These are phyloP conservation scores for Raffaelea deltoideospora DNA, from an alignment of 2,329 filamentous ascomycete species.

Conservation along the genomic window DNA sequence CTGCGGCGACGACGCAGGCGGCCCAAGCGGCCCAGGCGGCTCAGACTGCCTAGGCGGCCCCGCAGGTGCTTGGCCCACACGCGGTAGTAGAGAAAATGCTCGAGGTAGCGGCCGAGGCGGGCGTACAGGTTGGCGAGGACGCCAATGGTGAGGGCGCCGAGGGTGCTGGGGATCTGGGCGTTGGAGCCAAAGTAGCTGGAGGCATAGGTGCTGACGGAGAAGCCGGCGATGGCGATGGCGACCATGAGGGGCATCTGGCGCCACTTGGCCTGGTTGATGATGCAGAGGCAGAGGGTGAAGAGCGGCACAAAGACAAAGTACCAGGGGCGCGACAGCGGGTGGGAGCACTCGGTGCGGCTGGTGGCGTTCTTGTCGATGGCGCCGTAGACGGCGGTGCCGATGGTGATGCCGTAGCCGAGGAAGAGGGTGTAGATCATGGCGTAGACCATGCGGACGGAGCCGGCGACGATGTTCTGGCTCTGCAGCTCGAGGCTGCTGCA, in stretches of 20 bases:
- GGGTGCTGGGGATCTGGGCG: conserved; percentile 60
- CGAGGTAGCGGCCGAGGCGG: conserved; percentile 42
- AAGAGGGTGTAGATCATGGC: conserved; percentile 61
- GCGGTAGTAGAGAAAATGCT: conserved; percentile 40
- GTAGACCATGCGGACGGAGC: conserved; percentile 60
- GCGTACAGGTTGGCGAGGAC: conserved; percentile 68
- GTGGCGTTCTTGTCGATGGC: conserved; percentile 40
- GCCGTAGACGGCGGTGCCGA: conserved; percentile 49
- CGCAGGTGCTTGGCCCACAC: conserved; percentile 35
- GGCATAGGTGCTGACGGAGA: conserved; percentile 60
- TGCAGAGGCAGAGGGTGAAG: conserved; percentile 48
- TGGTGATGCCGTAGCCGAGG: conserved; percentile 57
- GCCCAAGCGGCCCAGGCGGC: too few relatives aligned
- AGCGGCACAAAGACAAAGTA: conserved; percentile 45
- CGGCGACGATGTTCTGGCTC: conserved; percentile 52
- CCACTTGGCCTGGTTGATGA: conserved; percentile 61
- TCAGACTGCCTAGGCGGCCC: conserved; percentile 18
- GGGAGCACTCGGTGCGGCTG: conserved; percentile 18
- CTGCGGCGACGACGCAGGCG: too few relatives aligned
- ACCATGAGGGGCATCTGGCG: conserved; percentile 66
- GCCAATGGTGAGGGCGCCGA: conserved; percentile 63
- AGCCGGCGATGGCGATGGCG: conserved; percentile 57
- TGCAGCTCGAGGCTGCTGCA: conserved; percentile 48
- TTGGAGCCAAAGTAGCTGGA: conserved; percentile 52
- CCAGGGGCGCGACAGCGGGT: conserved; percentile 31